A percentile compares a stretch with the other conserved stretches of the same genome.
Evolutionary conservation across 345 rosid genomes (phyloP).

Genomic region (Gossypium turneri): DNA sequence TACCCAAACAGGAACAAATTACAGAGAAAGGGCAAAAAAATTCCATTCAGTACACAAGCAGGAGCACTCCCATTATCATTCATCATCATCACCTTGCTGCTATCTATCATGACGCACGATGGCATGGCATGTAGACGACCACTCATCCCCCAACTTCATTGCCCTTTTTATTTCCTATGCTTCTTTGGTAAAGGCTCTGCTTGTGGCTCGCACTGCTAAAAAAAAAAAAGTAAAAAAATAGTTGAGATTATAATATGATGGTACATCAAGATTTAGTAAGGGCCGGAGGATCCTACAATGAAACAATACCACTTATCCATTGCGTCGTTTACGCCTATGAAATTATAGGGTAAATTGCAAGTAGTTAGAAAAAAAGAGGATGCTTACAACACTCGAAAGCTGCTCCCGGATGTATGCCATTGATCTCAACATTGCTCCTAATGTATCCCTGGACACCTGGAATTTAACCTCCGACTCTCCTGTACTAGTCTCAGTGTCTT

Average conservation of each 20-base stretch:
- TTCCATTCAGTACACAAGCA: neutral
- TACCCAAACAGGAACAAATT: neutral
- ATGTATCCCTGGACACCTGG: conserved; percentile 88
- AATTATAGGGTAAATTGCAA: neutral
- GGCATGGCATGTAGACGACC: neutral
- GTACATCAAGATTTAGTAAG: neutral
- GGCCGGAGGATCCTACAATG: no score
- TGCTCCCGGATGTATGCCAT: conserved; percentile 97
- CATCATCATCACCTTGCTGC: neutral
- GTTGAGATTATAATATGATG: no score
- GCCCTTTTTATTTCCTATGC: conserved; percentile 9
- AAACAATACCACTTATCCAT: neutral
- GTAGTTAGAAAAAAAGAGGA: conserved; percentile 10
- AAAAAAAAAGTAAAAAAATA: no score
- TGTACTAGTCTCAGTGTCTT: conserved; percentile 74
- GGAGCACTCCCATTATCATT: neutral
- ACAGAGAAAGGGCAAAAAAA: neutral
- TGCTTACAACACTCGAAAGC: conserved; percentile 70
- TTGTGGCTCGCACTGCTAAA: conserved; percentile 15
- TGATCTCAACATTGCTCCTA: conserved; percentile 96
- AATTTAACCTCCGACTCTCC: conserved; percentile 98
- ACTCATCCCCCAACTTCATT: neutral
- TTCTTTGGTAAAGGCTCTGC: conserved; percentile 13
- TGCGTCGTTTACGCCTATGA: neutral
- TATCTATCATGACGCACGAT: neutral